phyloP scores from a whole-genome alignment of 2,329 filamentous ascomycete species.

The Trichoderma brevicompactum region DNA sequence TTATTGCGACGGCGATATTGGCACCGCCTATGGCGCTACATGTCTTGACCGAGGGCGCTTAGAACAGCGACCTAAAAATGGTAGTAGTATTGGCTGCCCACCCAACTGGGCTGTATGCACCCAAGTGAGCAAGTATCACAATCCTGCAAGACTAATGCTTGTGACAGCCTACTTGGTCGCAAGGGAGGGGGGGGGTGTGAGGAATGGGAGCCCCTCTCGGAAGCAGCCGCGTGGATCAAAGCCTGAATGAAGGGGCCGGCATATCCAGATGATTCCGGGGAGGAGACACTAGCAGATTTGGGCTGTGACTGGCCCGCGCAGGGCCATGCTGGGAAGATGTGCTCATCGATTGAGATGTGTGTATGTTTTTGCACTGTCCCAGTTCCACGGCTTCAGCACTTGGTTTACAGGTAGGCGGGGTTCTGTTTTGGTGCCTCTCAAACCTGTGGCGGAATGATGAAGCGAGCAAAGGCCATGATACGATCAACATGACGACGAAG shows the following conservation, averaged over 20 bases:
- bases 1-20: background rate
- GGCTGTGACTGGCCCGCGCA: background rate
- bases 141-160: background rate
- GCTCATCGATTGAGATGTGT: no score
- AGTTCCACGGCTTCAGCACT: no score
- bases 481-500: no score
- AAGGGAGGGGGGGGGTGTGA: background rate
- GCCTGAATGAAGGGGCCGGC: background rate
- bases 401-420: no score
- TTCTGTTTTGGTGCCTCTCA: background rate
- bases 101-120: background rate
- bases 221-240: background rate
- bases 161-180: background rate
- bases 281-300: background rate
- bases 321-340: background rate
- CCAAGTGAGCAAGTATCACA: background rate
- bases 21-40: no score
- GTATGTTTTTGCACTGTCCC: no score
- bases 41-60: background rate
- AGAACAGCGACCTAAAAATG: no score
- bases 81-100: background rate
- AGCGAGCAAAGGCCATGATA: background rate
- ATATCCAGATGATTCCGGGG: background rate
- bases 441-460: background rate
- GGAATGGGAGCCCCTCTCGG: background rate